phyloP scores from a whole-genome alignment of 208 protist species.

The Trypanosoma rangeli region DNA sequence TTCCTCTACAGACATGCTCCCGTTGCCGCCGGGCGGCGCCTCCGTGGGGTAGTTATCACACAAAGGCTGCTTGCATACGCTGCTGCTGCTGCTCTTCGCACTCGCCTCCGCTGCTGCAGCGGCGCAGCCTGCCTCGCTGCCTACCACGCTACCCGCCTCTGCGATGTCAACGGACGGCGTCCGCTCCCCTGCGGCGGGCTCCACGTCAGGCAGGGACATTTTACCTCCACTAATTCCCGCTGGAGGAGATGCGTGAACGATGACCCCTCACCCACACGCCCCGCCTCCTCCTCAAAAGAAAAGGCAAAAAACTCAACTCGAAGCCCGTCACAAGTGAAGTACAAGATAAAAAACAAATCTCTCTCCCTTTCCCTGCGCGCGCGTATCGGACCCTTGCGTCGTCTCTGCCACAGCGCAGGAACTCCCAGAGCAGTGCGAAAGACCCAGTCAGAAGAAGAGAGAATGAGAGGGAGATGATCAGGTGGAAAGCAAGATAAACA shows the following conservation, averaged over 20 bases:
- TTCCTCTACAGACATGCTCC: neutral
- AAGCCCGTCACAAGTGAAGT: no score
- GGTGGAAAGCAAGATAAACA: no score
- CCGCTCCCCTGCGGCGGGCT: neutral
- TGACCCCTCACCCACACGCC: neutral
- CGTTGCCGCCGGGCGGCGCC: neutral
- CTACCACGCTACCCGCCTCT: neutral
- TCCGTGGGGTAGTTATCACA: neutral
- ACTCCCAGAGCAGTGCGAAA: no score
- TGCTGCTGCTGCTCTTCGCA: neutral
- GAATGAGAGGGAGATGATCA: neutral
- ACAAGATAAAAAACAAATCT: no score
- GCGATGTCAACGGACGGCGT: neutral
- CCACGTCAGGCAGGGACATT: neutral
- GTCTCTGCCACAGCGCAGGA: no score
- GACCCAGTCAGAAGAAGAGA: neutral
- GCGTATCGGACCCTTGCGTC: neutral
- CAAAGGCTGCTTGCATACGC: neutral
- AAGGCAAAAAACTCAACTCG: neutral
- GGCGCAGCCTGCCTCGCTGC: neutral
- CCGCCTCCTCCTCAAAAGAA: neutral
- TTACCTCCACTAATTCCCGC: no score
- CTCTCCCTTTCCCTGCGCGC: neutral
- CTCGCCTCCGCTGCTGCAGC: neutral
- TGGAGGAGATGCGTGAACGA: neutral